Evolutionary conservation across 2,329 filamentous ascomycete species (phyloP), one percentile per base, ranked within the genome.

Genomic region (Aspergillus pseudoterreus): DNA sequence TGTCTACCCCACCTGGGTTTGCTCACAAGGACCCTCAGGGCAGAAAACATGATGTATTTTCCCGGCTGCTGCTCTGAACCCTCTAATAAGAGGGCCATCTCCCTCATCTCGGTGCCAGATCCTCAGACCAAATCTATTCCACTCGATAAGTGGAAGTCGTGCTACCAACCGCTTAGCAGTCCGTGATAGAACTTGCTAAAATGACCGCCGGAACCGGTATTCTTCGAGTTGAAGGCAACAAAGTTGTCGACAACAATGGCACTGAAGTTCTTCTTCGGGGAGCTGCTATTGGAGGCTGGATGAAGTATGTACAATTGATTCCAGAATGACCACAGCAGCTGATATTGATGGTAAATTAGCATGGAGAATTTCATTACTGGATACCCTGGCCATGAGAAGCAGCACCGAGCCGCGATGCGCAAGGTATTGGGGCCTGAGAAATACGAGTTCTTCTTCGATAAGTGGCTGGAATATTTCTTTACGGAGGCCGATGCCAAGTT

Each of bases 351-450:
- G 4, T 47, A n/a, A 24, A 14, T 21, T 44, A 73, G 69, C 51
- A 82, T 82, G 78, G 80, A 83, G 64, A 84, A 83, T 63, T 84
- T 84, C 71, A 84, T 85, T 56, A 82, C 79, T 1, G 82, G 82
- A n/a, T 85, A 78, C 52, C 72, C 81, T 10, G 82, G 80, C 15
- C 79, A 82, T 46, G 82, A 85, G 60, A 72, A 72, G 19, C 75
- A 83, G 54, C 78, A 82, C 54, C 78, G 81, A 8, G 74, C 74
- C 2, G 76, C 79, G 1, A 75, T 84, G 67, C 68, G 76, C 1
- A 71, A 76, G 49, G 78, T 80, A 0, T 68, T 84, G 0, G 82
- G 82, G 1, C 61, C 75, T 43, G 75, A 83, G 45, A 83, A 82
- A 59, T 78, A 79, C 45, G 73, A 82, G 4, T 84, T 77, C 70